These are phyloP conservation scores for Phlyctochytrium arcticum DNA, from an alignment of 192 early-diverging fungal genomes.

Conservation along the genomic window DNA sequence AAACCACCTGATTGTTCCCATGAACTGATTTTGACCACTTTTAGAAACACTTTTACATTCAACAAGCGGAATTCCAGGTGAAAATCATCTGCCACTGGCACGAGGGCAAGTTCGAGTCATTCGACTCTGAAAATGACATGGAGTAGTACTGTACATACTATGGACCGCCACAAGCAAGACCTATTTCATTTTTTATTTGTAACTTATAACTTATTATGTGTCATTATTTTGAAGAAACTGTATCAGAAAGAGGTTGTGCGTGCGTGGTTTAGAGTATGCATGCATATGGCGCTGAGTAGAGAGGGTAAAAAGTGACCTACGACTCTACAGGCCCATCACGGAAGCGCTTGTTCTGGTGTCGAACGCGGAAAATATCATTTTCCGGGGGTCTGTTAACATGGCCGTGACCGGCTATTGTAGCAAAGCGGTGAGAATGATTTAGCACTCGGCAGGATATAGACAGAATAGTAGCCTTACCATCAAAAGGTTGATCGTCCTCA, in stretches of 20 bases:
- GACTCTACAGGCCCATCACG: slow-evolving; percentile 1
- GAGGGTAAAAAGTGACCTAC: background rate
- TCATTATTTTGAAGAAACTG: no score
- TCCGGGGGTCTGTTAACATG: slow-evolving; percentile 23
- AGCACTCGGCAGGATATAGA: no score
- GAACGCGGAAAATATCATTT: slow-evolving; percentile 19
- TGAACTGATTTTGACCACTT: background rate
- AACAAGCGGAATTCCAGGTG: slow-evolving; percentile 85
- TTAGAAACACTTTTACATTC: slow-evolving; percentile 79
- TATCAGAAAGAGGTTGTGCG: no score
- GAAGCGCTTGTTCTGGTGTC: slow-evolving; percentile 19
- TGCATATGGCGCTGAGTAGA: no score
- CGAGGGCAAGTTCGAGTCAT: slow-evolving; percentile 46
- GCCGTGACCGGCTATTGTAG: background rate
- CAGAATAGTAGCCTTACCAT: slow-evolving; percentile 13
- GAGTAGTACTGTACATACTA: background rate
- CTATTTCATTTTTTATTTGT: no score
- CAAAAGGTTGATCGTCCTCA: slow-evolving; percentile 6
- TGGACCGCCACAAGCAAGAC: no score
- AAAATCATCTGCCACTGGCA: slow-evolving; percentile 69
- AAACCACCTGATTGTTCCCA: background rate
- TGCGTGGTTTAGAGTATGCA: no score
- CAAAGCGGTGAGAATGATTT: no score
- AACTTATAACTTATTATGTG: background rate
- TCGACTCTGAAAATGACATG: background rate